Base-by-base conservation (phyloP, 352 stramenopile genomes). In the Aphanomyces invadans region DNA sequence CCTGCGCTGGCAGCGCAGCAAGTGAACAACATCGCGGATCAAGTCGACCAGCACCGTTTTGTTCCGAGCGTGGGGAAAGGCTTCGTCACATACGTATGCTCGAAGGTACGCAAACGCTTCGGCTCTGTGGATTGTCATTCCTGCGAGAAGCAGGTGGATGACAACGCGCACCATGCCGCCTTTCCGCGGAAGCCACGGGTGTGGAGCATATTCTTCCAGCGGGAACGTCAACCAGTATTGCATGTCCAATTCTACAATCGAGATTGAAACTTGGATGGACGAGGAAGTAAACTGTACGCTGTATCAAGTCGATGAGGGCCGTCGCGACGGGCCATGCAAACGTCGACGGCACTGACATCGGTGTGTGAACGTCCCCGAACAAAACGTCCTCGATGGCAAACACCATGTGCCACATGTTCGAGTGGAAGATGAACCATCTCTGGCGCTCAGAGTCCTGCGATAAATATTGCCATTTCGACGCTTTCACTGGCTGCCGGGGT, bases 391-490 rank as follows among this genome's bases (percentile, higher is more conserved):
- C 60, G 23, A 67, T 44, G 2, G 54, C 23, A 67, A 67, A 67
- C 11, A 52, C 49, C n/a, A 67, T 19, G 19, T 67, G 44, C 60
- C 60, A 67, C 42, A 67, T 21, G 32, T 67, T 67, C 5, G 60
- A 44, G 49, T 67, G 31, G 5, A 67, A 36, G 15, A 67, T 36
- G 7, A 44, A 46, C 60, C 38, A 57, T 17, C 57, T 49, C 17
- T 67, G 60, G 10, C 60, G 49, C 7, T 60, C 49, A 5, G 60
- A 44, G 29, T 67, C 60, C 12, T 19, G 12, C 46, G 60, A 67
- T 1, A 59, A 19, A 44, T 67, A 67, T 33, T 67, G 60, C 60
- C 60, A 67, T 28, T 67, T 67, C 4, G 60, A 67, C 10, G 38
- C 38, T 36, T 67, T 59, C 23, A 7, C 17, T 7, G 12, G n/a